Base-by-base conservation (phyloP, 2,329 filamentous ascomycete species). In the Chaetomium sp. region DNA sequence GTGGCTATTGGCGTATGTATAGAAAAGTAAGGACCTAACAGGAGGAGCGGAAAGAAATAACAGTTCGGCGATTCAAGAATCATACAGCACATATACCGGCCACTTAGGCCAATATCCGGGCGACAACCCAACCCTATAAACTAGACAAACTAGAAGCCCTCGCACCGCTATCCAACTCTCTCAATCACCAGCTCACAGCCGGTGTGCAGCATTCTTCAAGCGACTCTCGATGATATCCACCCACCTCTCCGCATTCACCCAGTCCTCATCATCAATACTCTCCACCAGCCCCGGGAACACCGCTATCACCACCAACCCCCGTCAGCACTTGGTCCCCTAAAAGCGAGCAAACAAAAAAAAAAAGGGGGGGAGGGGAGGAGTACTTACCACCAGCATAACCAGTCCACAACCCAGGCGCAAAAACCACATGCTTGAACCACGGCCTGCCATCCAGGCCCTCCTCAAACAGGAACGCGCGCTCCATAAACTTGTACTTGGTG, bases 361-460 rank as follows among this genome's bases (percentile, higher is more conserved):
- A 35, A 10, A 3, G 6, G 12, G 9, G 12, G 7, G 29, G 29
- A 57, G 33, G 3, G 27, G 12, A 42, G 16, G 16, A 63, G 47
- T 57, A 78, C 83, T 77, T 72, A 88, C 86, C 85, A 73, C 93
- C 93, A 0, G 92, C 82, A 76, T 97, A 97, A 0, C 93, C 93
- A 0, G 92, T 97, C 92, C 93, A 96, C 56, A 94, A 76, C 0
- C 93, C 93, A 0, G 93, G 93, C 1, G 93, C 93, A 77, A 96
- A 97, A 1, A 97, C 90, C 2, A 97, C 90, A 73, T 97, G 94
- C 80, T 97, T 97, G 80, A 94, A 98, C 93, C 93, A 97, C 27
- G 81, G 80, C 65, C 94, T 82, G 1, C 87, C 87, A 74, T 97
- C 93, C 23, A 98, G 78, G 0, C 94, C 94, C 3, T 84, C 81